Percentiles rank a stretch among this genome's conserved stretches.
phyloP scores from a whole-genome alignment of 768 basidiomycete species.

The Mycena crocata region DNA sequence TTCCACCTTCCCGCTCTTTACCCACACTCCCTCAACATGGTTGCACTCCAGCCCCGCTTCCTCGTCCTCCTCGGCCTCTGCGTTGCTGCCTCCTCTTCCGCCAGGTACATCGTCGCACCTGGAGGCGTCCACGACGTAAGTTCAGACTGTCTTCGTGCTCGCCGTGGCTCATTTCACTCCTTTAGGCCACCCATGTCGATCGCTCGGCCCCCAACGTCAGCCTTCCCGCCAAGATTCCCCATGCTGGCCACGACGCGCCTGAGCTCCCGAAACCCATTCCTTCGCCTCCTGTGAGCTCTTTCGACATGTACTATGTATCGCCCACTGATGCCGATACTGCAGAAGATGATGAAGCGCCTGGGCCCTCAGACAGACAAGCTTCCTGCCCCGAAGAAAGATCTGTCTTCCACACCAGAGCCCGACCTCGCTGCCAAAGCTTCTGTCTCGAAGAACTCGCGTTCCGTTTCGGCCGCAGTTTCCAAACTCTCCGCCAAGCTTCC shows the following conservation, averaged over 20 bases:
- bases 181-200: background rate
- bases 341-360: conserved; percentile 5
- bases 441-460: no score
- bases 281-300: background rate
- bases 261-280: background rate
- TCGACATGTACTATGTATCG: background rate
- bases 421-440: background rate
- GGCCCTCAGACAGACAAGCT: background rate
- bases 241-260: background rate
- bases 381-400: no score
- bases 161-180: conserved; percentile 12
- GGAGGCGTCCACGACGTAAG: background rate
- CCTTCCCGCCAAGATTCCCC: background rate
- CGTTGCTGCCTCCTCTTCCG: conserved; percentile 9
- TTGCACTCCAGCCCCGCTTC: conserved; percentile 27
- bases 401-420: no score
- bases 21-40: conserved; percentile 15
- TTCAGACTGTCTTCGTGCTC: background rate
- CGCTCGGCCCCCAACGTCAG: background rate
- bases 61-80: conserved; percentile 28
- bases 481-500: background rate
- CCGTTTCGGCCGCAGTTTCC: no score
- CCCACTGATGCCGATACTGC: background rate
- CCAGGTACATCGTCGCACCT: background rate
- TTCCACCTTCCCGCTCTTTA: conserved; percentile 1